Evolutionary conservation across 495 filamentous ascomycete genomes (phyloP).

Genomic region (Trichoderma asperelloides): DNA sequence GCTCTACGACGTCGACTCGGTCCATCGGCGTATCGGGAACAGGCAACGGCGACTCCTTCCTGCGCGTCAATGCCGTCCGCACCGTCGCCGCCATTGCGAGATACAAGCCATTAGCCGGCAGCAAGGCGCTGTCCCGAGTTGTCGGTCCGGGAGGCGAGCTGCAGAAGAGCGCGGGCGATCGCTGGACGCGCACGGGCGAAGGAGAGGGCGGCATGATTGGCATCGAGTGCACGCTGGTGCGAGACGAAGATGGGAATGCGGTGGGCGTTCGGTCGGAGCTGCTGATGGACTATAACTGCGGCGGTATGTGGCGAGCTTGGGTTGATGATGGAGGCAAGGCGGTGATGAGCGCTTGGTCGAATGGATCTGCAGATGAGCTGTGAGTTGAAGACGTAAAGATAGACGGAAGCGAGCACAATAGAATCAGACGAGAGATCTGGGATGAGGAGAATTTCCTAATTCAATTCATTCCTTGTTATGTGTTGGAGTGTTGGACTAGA

Average conservation of each 20-base stretch:
- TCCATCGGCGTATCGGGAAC: conserved; percentile 74
- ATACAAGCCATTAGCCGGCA: conserved; percentile 39
- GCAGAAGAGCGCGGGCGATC: conserved; percentile 60
- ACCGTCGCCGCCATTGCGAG: conserved; percentile 65
- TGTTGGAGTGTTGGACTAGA: neutral
- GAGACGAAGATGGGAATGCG: conserved; percentile 30
- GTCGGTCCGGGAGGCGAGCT: conserved; percentile 67
- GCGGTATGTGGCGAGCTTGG: conserved; percentile 84
- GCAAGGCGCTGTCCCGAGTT: conserved; percentile 48
- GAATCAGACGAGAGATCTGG: neutral
- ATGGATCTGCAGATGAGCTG: neutral
- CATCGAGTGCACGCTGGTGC: conserved; percentile 53
- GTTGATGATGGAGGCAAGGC: conserved; percentile 54
- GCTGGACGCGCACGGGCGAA: conserved; percentile 68
- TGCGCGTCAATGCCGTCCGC: conserved; percentile 60
- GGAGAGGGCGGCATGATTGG: conserved; percentile 85
- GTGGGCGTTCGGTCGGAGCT: conserved; percentile 36
- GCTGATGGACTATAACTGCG: conserved; percentile 76
- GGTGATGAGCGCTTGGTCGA: conserved; percentile 51
- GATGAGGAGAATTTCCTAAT: neutral
- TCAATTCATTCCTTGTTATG: neutral
- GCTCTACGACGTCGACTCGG: conserved; percentile 26
- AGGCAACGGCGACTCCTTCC: conserved; percentile 85
- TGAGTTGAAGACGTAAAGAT: neutral
- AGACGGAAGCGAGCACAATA: neutral